Percentiles rank a stretch among this genome's conserved stretches.
Conservation (phyloP, 768 basidiomycete genomes). For the Suillus subluteus region DNA sequence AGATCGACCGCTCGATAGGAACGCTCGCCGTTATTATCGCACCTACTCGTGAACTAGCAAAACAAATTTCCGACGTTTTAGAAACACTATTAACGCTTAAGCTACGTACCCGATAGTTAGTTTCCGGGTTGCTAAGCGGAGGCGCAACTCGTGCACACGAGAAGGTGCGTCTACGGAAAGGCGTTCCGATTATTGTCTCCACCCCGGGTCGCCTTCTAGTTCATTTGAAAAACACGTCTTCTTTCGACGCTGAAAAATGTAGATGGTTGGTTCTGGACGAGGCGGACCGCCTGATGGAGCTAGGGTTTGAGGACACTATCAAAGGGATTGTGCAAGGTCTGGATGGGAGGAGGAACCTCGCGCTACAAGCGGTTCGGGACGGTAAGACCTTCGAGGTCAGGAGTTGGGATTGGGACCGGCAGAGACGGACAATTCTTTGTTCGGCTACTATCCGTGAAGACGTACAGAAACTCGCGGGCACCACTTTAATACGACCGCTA, state of each 20-base stretch:
- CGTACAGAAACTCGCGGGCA: slow-evolving; percentile 91
- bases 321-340: slow-evolving; percentile 85
- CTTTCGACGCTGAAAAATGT: slow-evolving; percentile 91
- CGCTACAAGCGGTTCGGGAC: slow-evolving; percentile 64
- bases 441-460: slow-evolving; percentile 96
- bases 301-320: slow-evolving; percentile 97
- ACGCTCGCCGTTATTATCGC: slow-evolving; percentile 94
- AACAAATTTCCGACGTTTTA: slow-evolving; percentile 96
- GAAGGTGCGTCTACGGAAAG: slow-evolving; percentile 93
- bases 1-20: slow-evolving; percentile 93
- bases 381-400: slow-evolving; percentile 73
- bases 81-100: slow-evolving; percentile 80
- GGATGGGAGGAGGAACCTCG: slow-evolving; percentile 80
- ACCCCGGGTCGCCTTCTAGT: slow-evolving; percentile 96
- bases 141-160: slow-evolving; percentile 95
- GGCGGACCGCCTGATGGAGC: slow-evolving; percentile 96
- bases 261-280: slow-evolving; percentile 97
- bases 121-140: slow-evolving; percentile 90
- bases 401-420: slow-evolving; percentile 83
- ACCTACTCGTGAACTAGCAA: slow-evolving; percentile 94
- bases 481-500: slow-evolving; percentile 74
- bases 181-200: slow-evolving; percentile 91
- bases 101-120: slow-evolving; percentile 87
- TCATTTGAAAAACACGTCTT: slow-evolving; percentile 93
- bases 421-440: slow-evolving; percentile 87